Base-by-base conservation (phyloP, 768 basidiomycete species). In the Boletus sp. region DNA sequence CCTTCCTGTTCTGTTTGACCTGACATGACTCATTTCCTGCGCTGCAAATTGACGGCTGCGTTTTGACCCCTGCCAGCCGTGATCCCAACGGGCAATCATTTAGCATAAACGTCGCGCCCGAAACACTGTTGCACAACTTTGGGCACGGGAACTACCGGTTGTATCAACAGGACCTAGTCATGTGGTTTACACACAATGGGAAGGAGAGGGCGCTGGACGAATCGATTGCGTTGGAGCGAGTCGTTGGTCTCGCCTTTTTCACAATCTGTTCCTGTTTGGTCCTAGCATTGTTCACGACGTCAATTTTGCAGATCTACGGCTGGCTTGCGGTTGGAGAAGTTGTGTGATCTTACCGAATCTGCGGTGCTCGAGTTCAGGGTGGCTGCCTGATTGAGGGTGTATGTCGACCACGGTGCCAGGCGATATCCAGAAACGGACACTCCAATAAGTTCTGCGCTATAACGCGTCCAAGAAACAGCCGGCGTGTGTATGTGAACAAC, bases 101-200 rank as follows among this genome's bases (percentile, higher is more conserved):
- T 37, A 56, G 55, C 40, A 41, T 59, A 68, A 64, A 67, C 7
- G 44, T 62, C 57, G 79, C 77, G 1, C 80, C 79, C 0, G 73
- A 75, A 51, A 80, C 79, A 0, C 65, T 83, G 48, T 69, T 82
- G 2, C 73, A 79, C 6, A 81, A 81, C 62, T 81, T 75, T 50
- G 80, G 79, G 17, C 69, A 74, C 8, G 80, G 77, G 2, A 69
- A 67, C 44, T 64, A 76, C 36, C 65, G 75, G 6, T 67, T 68
- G 30, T 81, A 81, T 57, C 66, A 77, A 33, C 75, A 75, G 47
- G 81, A 83, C 54, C 47, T 82, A 39, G 74, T 72, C 50, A 80
- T 82, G 80, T 75, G 79, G 74, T 46, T 65, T 17, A 24, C 71
- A 14, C 62, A 76, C 12, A 80, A 82, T 48, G 64, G 71, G 7